A percentile compares a stretch with the other conserved stretches of the same genome.
These are phyloP conservation scores for Trametes punicea DNA, from an alignment of 768 basidiomycete species.

Conservation along the genomic window DNA sequence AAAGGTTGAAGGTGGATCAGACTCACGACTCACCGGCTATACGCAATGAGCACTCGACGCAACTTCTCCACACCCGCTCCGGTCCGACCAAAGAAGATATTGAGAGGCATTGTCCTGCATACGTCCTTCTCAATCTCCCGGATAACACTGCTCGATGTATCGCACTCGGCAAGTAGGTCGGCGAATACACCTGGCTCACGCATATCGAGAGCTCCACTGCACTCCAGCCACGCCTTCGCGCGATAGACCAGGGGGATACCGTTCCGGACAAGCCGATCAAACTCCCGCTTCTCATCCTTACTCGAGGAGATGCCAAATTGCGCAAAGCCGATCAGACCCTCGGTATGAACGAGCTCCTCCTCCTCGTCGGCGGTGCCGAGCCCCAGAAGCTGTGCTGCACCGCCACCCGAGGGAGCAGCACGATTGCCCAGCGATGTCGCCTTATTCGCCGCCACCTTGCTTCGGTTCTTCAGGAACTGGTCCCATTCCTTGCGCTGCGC, in stretches of 20 bases:
- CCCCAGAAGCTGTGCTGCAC: constrained; percentile 66
- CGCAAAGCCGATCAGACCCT: constrained; percentile 86
- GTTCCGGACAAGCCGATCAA: constrained; percentile 72
- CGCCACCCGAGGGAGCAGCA: constrained; percentile 25
- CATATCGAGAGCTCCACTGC: constrained; percentile 89
- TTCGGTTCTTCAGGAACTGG: constrained; percentile 71
- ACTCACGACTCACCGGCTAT: constrained; percentile 70
- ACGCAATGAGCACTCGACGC: constrained; percentile 84
- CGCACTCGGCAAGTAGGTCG: constrained; percentile 65
- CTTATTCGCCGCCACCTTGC: constrained; percentile 39
- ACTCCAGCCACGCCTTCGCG: constrained; percentile 91
- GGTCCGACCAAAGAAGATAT: constrained; percentile 96
- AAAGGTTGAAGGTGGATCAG: neutral
- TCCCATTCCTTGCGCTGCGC: constrained; percentile 82
- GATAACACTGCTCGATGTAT: constrained; percentile 46
- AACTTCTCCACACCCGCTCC: constrained; percentile 93
- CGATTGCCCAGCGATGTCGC: constrained; percentile 21
- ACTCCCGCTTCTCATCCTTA: constrained; percentile 71
- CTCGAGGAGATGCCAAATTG: constrained; percentile 77
- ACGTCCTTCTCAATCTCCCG: constrained; percentile 97
- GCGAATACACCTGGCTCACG: constrained; percentile 87
- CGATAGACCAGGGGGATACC: constrained; percentile 89
- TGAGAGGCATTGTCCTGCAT: constrained; percentile 86
- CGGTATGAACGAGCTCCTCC: constrained; percentile 76
- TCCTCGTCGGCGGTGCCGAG: constrained; percentile 59